Conservation (phyloP, 148 eudicot genomes). For the Vaccinium vitisidaea region DNA sequence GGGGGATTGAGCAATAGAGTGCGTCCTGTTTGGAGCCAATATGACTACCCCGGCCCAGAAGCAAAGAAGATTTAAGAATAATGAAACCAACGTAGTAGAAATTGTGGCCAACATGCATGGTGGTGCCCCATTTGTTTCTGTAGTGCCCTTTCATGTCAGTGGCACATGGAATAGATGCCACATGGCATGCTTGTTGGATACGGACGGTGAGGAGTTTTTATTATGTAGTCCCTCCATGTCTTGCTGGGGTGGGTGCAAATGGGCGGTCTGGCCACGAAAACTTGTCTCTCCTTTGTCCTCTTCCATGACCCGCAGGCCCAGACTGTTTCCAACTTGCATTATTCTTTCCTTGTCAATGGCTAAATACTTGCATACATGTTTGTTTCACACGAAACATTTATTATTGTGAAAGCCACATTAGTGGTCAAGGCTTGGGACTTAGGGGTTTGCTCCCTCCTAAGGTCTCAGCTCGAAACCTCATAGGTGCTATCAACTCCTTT, state of each 20-base stretch:
- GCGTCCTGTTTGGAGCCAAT: too few relatives aligned
- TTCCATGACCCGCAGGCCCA: slow-evolving; percentile 10
- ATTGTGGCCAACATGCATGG: too few relatives aligned
- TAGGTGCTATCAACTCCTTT: too few relatives aligned
- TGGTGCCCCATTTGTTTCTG: too few relatives aligned
- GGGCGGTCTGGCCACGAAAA: slow-evolving; percentile 22
- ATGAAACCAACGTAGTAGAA: too few relatives aligned
- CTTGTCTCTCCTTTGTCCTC: slow-evolving; percentile 15
- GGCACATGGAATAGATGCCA: neutral
- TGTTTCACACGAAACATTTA: neutral
- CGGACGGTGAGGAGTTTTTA: neutral
- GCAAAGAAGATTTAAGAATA: too few relatives aligned
- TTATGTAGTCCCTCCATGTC: neutral
- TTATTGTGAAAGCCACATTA: too few relatives aligned
- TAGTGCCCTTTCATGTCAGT: too few relatives aligned
- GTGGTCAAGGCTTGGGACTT: neutral
- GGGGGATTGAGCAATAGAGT: too few relatives aligned
- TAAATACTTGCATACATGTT: neutral
- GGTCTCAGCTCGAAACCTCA: too few relatives aligned
- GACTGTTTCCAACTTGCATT: neutral
- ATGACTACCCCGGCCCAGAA: too few relatives aligned
- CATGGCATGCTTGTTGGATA: neutral
- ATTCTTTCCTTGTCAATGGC: neutral
- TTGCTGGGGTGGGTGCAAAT: slow-evolving; percentile 5
- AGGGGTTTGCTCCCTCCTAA: too few relatives aligned